Percentiles rank a stretch among this genome's conserved stretches.
Evolutionary conservation across 371 early-diverging fungal genomes (phyloP).

Genomic region (Lichtheimia ramosa): DNA sequence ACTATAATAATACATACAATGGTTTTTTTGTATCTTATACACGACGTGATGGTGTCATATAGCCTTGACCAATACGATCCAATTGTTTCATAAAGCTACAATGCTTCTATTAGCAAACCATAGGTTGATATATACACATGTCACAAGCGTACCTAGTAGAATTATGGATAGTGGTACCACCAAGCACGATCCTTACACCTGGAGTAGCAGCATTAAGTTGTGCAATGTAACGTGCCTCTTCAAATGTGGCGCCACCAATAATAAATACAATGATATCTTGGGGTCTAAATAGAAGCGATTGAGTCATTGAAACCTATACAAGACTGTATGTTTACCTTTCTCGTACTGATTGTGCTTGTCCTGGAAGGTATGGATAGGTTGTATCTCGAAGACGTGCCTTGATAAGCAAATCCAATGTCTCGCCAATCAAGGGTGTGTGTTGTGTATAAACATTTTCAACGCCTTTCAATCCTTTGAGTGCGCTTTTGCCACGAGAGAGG

Average conservation of each 20-base stretch:
- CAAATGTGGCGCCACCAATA: conserved; percentile 91
- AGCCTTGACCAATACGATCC: conserved; percentile 9
- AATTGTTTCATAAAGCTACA: conserved; percentile 22
- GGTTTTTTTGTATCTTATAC: conserved; percentile 6
- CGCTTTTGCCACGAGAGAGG: conserved; percentile 77
- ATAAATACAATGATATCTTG: conserved; percentile 94
- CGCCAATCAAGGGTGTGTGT: conserved; percentile 84
- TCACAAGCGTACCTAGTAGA: conserved; percentile 57
- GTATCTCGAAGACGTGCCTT: conserved; percentile 82
- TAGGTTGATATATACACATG: too few relatives aligned
- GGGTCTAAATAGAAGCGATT: conserved; percentile 52
- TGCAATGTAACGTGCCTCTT: conserved; percentile 84
- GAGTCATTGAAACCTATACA: not conserved
- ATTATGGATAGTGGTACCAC: conserved; percentile 88
- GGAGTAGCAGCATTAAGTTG: conserved; percentile 76
- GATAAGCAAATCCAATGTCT: conserved; percentile 72
- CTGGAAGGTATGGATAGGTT: conserved; percentile 78
- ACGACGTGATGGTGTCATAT: conserved; percentile 11
- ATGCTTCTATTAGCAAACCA: not conserved
- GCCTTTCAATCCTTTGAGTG: conserved; percentile 88
- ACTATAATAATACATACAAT: too few relatives aligned
- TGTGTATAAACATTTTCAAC: conserved; percentile 99
- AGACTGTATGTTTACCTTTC: conserved; percentile 53
- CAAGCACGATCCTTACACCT: conserved; percentile 82
- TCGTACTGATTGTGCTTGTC: conserved; percentile 28